A percentile compares a stretch with the other conserved stretches of the same genome.
Conservation (phyloP, 768 basidiomycete species). For the Cystofilobasidium capitatum region DNA sequence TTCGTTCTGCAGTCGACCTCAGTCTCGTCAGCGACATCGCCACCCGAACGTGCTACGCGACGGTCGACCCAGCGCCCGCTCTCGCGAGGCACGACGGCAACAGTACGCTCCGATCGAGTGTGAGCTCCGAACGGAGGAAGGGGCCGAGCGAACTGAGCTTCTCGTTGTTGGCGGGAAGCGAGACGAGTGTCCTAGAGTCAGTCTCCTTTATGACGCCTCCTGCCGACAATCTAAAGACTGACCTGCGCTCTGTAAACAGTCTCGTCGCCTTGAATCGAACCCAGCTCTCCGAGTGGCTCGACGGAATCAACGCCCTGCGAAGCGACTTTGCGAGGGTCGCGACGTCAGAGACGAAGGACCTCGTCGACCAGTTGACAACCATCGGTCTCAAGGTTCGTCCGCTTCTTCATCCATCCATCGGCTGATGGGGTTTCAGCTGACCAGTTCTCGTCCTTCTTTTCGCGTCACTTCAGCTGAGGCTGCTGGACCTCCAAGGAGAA, state of each 20-base stretch:
- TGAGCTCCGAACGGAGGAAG: background rate
- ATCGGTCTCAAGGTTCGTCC: slow-evolving; percentile 86
- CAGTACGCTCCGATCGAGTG: background rate
- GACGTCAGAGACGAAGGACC: slow-evolving; percentile 74
- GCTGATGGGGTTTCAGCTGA: background rate
- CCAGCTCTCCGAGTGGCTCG: slow-evolving; percentile 88
- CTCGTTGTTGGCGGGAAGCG: slow-evolving; percentile 10
- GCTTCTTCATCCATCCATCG: slow-evolving; percentile 37
- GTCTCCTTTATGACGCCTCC: background rate
- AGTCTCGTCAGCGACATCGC: slow-evolving; percentile 68
- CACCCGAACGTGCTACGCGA: slow-evolving; percentile 42
- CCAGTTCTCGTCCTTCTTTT: background rate
- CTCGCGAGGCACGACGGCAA: background rate
- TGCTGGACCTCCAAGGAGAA: slow-evolving; percentile 72
- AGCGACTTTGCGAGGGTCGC: slow-evolving; percentile 71
- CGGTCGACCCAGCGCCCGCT: background rate
- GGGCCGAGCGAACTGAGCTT: slow-evolving; percentile 18
- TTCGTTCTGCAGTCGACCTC: slow-evolving; percentile 50
- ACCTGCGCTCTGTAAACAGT: slow-evolving; percentile 13
- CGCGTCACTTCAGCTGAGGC: slow-evolving; percentile 1
- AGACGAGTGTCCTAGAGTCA: slow-evolving; percentile 21
- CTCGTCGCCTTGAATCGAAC: slow-evolving; percentile 66
- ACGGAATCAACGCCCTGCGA: slow-evolving; percentile 78
- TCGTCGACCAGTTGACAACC: slow-evolving; percentile 74
- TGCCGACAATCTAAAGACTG: background rate